Conservation (phyloP, 306 rosid species). For the Echinosophora koreensis region DNA sequence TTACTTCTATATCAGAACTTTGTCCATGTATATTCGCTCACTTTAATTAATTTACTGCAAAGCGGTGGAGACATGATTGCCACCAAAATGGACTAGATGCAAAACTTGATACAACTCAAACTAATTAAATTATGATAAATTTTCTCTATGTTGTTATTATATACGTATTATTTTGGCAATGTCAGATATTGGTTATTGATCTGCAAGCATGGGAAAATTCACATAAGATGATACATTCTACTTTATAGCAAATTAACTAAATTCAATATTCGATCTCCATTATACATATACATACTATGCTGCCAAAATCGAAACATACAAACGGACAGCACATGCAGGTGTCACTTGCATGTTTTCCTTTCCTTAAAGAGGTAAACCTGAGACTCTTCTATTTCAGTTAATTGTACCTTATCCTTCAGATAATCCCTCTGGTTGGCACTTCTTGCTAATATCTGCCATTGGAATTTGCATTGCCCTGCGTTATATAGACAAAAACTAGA, state of each 20-base stretch:
- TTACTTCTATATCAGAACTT: no score
- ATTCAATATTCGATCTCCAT: background rate
- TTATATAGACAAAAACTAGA: background rate
- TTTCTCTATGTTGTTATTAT: background rate
- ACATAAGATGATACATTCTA: background rate
- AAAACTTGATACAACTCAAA: background rate
- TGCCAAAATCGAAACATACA: background rate
- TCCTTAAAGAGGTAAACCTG: background rate
- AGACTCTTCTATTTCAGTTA: background rate
- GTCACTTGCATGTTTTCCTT: background rate
- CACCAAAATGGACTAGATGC: background rate
- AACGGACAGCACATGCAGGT: conserved; percentile 2
- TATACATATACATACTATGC: no score
- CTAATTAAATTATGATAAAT: background rate
- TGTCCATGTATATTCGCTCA: background rate
- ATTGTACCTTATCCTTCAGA: conserved; percentile 36
- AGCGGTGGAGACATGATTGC: background rate
- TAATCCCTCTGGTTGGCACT: background rate
- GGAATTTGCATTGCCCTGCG: conserved; percentile 4
- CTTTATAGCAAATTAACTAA: background rate
- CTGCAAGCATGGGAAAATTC: conserved; percentile 9
- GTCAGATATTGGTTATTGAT: conserved; percentile 6
- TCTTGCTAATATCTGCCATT: background rate
- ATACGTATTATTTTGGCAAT: background rate
- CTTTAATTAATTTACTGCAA: conserved; percentile 12